phyloP scores from a whole-genome alignment of 2,329 filamentous ascomycete genomes.

The Rhexocercosporidium sp. region DNA sequence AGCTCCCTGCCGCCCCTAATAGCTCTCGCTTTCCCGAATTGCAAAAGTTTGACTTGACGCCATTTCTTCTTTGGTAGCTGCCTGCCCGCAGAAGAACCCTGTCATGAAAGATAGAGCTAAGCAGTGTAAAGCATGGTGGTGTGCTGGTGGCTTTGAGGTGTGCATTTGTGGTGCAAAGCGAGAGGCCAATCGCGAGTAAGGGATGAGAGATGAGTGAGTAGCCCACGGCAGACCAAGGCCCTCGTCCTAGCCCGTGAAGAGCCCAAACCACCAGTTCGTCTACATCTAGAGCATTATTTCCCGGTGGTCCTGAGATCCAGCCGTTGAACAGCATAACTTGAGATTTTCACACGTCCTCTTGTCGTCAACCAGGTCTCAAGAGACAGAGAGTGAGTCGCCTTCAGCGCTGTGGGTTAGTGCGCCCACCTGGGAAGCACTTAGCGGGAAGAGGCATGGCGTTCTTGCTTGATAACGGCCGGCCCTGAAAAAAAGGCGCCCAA shows the following conservation, averaged over 20 bases:
- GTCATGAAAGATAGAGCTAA: conserved; percentile 5
- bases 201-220: too few relatives aligned
- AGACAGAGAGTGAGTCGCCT: neutral
- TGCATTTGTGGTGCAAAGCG: neutral
- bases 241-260: neutral
- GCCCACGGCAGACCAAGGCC: neutral
- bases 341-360: neutral
- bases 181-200: neutral
- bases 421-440: neutral
- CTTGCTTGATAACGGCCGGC: neutral
- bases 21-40: conserved; percentile 20
- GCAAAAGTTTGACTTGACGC: conserved; percentile 18
- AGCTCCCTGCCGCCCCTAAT: conserved; percentile 15
- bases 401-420: neutral
- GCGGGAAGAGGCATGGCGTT: neutral
- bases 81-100: conserved; percentile 12
- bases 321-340: neutral
- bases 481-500: neutral
- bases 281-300: neutral
- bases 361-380: neutral
- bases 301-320: neutral
- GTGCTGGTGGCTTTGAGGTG: conserved; percentile 6
- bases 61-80: conserved; percentile 16
- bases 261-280: conserved; percentile 6
- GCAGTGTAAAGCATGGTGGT: neutral